These are phyloP conservation scores for Ceratobasidium papillatum DNA, from an alignment of 1,284 basidiomycete species.

Conservation along the genomic window DNA sequence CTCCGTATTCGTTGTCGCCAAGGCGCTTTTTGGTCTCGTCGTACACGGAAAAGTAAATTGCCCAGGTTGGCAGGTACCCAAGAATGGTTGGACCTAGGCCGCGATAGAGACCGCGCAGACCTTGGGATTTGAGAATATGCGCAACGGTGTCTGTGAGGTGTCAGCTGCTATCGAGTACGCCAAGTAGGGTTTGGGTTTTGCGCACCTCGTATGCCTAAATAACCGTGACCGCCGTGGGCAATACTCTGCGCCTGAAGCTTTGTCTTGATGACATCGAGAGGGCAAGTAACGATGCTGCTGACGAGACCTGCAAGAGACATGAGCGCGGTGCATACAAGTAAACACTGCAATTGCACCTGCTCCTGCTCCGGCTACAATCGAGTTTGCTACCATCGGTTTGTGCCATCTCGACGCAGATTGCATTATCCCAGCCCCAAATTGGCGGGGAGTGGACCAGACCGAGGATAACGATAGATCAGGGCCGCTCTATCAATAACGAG, in stretches of 20 bases:
- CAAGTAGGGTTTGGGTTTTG: slow-evolving; percentile 41
- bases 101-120: slow-evolving; percentile 87
- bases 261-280: slow-evolving; percentile 97
- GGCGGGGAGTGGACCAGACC: slow-evolving; percentile 1
- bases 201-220: slow-evolving; percentile 80
- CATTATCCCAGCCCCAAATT: slow-evolving; percentile 36
- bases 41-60: slow-evolving; percentile 97
- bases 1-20: slow-evolving; percentile 56
- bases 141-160: slow-evolving; percentile 68
- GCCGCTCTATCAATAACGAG: not conserved
- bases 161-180: not conserved
- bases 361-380: slow-evolving; percentile 70
- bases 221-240: slow-evolving; percentile 69
- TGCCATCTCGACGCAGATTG: slow-evolving; percentile 35
- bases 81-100: slow-evolving; percentile 95
- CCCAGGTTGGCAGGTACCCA: slow-evolving; percentile 96
- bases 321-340: not conserved
- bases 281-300: slow-evolving; percentile 94
- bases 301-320: slow-evolving; percentile 68
- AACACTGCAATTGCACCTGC: slow-evolving; percentile 51
- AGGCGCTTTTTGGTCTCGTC: slow-evolving; percentile 88
- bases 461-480: not conserved
- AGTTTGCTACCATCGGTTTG: slow-evolving; percentile 43
- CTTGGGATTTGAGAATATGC: slow-evolving; percentile 76
- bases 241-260: slow-evolving; percentile 90